Conservation (phyloP, 2,329 filamentous ascomycete species). For the Dothiorella sarmentorum region DNA sequence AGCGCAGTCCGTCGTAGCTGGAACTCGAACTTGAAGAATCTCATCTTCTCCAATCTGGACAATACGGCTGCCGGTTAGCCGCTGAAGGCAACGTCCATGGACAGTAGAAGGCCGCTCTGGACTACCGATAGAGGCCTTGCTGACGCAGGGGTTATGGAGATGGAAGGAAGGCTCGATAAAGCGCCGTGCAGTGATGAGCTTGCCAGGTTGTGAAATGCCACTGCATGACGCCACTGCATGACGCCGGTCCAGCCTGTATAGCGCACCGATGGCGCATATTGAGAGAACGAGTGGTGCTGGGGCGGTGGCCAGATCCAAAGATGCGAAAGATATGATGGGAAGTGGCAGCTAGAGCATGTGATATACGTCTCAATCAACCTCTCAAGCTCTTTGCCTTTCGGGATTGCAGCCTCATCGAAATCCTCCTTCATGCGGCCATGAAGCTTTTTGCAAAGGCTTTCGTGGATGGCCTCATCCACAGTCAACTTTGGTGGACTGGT, state of each 20-base stretch:
- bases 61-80: slow-evolving; percentile 22
- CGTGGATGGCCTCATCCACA: not conserved
- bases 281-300: slow-evolving; percentile 32
- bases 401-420: slow-evolving; percentile 16
- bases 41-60: slow-evolving; percentile 22
- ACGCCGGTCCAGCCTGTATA: slow-evolving; percentile 32
- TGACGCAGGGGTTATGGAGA: not conserved
- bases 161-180: slow-evolving; percentile 11
- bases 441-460: not conserved
- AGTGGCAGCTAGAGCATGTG: slow-evolving; percentile 32
- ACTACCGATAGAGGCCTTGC: slow-evolving; percentile 28
- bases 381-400: slow-evolving; percentile 25
- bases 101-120: slow-evolving; percentile 30
- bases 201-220: slow-evolving; percentile 23
- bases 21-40: slow-evolving; percentile 23
- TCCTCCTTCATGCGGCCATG: not conserved
- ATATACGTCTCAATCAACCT: slow-evolving; percentile 30
- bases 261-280: slow-evolving; percentile 36
- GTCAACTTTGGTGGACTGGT: not conserved
- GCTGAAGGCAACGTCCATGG: slow-evolving; percentile 31
- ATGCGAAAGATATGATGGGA: slow-evolving; percentile 36
- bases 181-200: slow-evolving; percentile 21
- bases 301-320: slow-evolving; percentile 26
- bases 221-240: slow-evolving; percentile 31
- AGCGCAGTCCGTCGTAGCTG: slow-evolving; percentile 22